Evolutionary conservation across 495 filamentous ascomycete genomes (phyloP).

Genomic region (Bacidia rubella): DNA sequence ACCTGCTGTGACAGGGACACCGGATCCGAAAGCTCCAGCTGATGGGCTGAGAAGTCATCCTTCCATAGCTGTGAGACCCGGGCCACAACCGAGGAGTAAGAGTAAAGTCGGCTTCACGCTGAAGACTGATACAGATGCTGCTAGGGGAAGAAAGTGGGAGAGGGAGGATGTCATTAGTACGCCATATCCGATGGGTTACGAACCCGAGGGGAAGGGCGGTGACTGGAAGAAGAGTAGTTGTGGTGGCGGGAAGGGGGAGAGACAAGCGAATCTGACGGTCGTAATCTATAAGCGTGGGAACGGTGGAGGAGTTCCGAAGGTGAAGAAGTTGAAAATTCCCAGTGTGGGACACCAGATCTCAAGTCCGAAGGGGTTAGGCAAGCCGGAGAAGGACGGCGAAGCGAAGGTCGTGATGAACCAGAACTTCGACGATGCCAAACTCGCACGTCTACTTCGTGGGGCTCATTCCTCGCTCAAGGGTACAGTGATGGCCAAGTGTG

Average conservation of each 20-base stretch:
- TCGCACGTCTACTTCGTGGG: slow-evolving; percentile 15
- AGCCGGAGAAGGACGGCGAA: background rate
- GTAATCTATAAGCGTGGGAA: slow-evolving; percentile 10
- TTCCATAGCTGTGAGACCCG: background rate
- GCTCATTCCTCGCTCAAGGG: slow-evolving; percentile 14
- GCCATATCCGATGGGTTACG: slow-evolving; percentile 15
- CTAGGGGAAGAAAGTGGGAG: background rate
- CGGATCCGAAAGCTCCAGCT: background rate
- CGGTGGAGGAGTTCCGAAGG: slow-evolving; percentile 6
- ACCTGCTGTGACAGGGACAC: background rate
- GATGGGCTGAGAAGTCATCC: slow-evolving; percentile 1
- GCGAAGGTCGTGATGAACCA: slow-evolving; percentile 1
- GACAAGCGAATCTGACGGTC: slow-evolving; percentile 6
- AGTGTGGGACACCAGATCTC: background rate
- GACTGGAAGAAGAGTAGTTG: background rate
- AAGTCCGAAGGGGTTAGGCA: background rate
- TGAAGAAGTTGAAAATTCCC: slow-evolving; percentile 11
- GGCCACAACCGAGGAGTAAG: background rate
- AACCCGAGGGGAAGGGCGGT: background rate
- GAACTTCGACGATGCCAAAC: slow-evolving; percentile 18
- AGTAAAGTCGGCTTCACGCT: background rate
- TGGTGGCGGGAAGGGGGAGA: background rate
- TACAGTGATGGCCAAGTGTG: slow-evolving; percentile 3
- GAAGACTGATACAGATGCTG: background rate
- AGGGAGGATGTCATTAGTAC: slow-evolving; percentile 18